Conservation (phyloP, 2,329 filamentous ascomycete genomes). For the Neonectria faginata region DNA sequence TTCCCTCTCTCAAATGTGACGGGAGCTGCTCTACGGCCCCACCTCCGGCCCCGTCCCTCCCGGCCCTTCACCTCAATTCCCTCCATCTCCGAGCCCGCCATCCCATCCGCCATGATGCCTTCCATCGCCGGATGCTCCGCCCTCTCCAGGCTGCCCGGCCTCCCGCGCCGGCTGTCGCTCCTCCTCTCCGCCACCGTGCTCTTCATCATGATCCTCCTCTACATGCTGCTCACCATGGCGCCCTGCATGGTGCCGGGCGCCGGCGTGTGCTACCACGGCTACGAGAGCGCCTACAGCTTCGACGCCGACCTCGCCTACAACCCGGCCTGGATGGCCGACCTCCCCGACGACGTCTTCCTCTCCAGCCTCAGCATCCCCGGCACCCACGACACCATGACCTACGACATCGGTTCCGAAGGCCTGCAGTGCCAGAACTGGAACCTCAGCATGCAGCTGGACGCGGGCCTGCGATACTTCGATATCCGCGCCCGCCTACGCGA, state of each 20-base stretch:
- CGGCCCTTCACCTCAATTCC: constrained; percentile 30
- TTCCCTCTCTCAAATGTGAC: constrained; percentile 36
- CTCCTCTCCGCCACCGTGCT: constrained; percentile 34
- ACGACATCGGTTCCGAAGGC: constrained; percentile 49
- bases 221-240: constrained; percentile 44
- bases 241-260: constrained; percentile 45
- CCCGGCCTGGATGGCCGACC: constrained; percentile 57
- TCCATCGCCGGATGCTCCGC: constrained; percentile 31
- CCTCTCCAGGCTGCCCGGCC: constrained; percentile 30
- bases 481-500: constrained; percentile 59
- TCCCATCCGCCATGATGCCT: constrained; percentile 38
- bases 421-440: constrained; percentile 63
- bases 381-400: constrained; percentile 66
- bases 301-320: constrained; percentile 51
- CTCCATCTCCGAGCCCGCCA: constrained; percentile 23
- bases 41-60: constrained; percentile 20
- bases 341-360: constrained; percentile 56
- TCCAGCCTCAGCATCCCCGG: constrained; percentile 62
- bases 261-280: constrained; percentile 47
- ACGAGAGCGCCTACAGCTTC: constrained; percentile 55
- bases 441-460: constrained; percentile 57
- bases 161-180: constrained; percentile 37
- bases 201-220: constrained; percentile 43
- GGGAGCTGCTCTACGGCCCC: constrained; percentile 35
- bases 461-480: constrained; percentile 63